These are phyloP conservation scores for Colletotrichum trifolii DNA, from an alignment of 2,329 filamentous ascomycete genomes.

Conservation along the genomic window DNA sequence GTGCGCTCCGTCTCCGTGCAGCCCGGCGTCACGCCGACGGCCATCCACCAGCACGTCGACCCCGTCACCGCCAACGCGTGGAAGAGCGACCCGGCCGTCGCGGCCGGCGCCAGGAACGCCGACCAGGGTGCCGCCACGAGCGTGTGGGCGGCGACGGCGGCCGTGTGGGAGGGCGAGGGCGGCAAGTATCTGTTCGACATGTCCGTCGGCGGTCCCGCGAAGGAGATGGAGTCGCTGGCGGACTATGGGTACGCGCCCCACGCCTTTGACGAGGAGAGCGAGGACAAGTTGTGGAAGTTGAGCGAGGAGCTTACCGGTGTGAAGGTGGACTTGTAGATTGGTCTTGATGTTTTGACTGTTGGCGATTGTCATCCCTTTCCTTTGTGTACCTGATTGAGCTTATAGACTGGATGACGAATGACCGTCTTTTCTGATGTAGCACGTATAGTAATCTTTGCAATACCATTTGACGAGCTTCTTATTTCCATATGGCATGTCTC, in stretches of 20 bases:
- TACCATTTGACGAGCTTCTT: too few relatives aligned
- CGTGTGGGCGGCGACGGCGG: slow-evolving; percentile 52
- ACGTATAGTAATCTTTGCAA: too few relatives aligned
- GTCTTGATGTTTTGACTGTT: neutral
- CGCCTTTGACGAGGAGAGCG: slow-evolving; percentile 50
- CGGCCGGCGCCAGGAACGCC: slow-evolving; percentile 16
- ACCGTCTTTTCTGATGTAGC: too few relatives aligned
- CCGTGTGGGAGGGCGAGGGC: slow-evolving; percentile 53
- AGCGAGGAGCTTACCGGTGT: slow-evolving; percentile 39
- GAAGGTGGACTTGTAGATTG: neutral
- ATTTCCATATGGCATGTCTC: too few relatives aligned
- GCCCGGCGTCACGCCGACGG: slow-evolving; percentile 52
- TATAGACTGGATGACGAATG: neutral
- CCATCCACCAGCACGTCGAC: slow-evolving; percentile 33
- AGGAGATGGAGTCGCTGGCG: neutral
- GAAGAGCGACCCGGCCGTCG: neutral
- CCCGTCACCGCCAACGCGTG: slow-evolving; percentile 1
- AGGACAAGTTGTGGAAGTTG: slow-evolving; percentile 54
- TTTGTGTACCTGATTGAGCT: neutral
- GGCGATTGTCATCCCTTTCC: too few relatives aligned
- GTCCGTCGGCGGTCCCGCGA: slow-evolving; percentile 3
- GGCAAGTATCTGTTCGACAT: slow-evolving; percentile 54
- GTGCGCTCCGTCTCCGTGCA: slow-evolving; percentile 55
- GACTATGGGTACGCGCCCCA: slow-evolving; percentile 8
- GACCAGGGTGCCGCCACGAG: slow-evolving; percentile 59